A percentile compares a stretch with the other conserved stretches of the same genome.
phyloP scores from a whole-genome alignment of 495 filamentous ascomycete species.

The Hypomontagnella monticulosa region DNA sequence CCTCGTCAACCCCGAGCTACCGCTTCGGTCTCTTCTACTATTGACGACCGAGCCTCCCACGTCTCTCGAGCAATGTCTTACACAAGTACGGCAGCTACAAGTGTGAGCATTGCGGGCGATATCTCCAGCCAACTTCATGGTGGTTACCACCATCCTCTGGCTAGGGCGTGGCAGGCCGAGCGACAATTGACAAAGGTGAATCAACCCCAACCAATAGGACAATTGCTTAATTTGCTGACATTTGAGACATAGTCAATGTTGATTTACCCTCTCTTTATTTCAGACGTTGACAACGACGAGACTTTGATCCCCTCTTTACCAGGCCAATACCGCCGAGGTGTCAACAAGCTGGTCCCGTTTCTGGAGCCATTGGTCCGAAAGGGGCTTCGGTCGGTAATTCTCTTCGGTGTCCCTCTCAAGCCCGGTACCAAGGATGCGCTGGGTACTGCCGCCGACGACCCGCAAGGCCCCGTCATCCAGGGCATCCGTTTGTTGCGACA shows the following conservation, averaged over 20 bases:
- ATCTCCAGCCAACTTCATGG: constrained; percentile 95
- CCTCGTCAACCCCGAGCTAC: constrained; percentile 50
- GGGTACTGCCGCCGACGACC: constrained; percentile 93
- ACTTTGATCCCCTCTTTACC: constrained; percentile 89
- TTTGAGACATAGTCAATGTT: constrained; percentile 81
- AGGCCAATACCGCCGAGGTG: constrained; percentile 82
- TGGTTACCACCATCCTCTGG: constrained; percentile 92
- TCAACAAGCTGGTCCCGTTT: constrained; percentile 87
- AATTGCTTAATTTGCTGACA: constrained; percentile 18
- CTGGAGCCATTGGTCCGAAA: constrained; percentile 86
- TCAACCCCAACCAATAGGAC: constrained; percentile 15
- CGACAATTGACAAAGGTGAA: constrained; percentile 93
- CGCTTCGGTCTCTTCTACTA: constrained; percentile 63
- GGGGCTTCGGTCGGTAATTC: constrained; percentile 89
- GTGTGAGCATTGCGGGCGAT: constrained; percentile 90
- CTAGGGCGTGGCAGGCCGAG: constrained; percentile 94
- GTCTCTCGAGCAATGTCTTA: constrained; percentile 81
- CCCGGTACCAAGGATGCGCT: constrained; percentile 85
- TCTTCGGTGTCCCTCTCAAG: constrained; percentile 91
- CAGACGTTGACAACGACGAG: constrained; percentile 92
- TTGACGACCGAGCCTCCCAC: constrained; percentile 68
- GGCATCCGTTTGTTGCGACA: constrained; percentile 82
- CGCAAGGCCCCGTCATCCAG: constrained; percentile 88
- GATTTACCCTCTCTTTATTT: constrained; percentile 96
- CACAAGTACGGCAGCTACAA: constrained; percentile 89